phyloP scores from a whole-genome alignment of 768 basidiomycete species.

The Leccinum rimulosum region DNA sequence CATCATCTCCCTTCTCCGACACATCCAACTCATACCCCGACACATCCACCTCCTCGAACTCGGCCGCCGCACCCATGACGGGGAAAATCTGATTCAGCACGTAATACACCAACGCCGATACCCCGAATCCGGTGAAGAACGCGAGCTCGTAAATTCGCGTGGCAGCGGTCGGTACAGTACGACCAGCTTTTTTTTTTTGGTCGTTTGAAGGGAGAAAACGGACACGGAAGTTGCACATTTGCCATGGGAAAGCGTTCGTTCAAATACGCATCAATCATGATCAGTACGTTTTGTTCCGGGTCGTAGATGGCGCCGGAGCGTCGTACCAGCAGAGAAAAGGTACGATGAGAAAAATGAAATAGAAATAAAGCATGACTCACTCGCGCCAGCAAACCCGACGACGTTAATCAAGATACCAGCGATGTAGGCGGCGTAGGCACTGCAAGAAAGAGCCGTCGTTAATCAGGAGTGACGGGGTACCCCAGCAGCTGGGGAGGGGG shows the following conservation, averaged over 20 bases:
- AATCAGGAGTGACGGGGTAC: slow-evolving; percentile 3
- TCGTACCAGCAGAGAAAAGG: neutral
- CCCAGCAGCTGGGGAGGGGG: neutral
- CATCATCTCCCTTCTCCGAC: neutral
- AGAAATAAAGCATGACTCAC: slow-evolving; percentile 34
- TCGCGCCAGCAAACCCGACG: slow-evolving; percentile 77
- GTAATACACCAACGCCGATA: slow-evolving; percentile 64
- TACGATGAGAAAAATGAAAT: neutral
- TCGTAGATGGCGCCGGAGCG: neutral
- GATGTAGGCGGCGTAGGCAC: slow-evolving; percentile 66
- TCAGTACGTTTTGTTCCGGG: neutral
- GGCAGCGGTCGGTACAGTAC: slow-evolving; percentile 60
- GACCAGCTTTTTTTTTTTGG: slow-evolving; percentile 42
- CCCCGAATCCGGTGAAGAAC: slow-evolving; percentile 82
- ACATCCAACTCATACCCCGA: slow-evolving; percentile 26
- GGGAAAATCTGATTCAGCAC: slow-evolving; percentile 60
- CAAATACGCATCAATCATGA: neutral
- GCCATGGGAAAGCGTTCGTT: neutral
- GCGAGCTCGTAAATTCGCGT: slow-evolving; percentile 74
- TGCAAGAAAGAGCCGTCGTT: slow-evolving; percentile 19
- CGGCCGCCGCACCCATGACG: slow-evolving; percentile 44
- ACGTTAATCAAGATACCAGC: slow-evolving; percentile 80
- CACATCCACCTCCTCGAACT: slow-evolving; percentile 60
- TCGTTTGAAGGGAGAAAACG: neutral
- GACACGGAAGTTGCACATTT: neutral